phyloP scores from a whole-genome alignment of 495 filamentous ascomycete species.

The Tuber indicum region DNA sequence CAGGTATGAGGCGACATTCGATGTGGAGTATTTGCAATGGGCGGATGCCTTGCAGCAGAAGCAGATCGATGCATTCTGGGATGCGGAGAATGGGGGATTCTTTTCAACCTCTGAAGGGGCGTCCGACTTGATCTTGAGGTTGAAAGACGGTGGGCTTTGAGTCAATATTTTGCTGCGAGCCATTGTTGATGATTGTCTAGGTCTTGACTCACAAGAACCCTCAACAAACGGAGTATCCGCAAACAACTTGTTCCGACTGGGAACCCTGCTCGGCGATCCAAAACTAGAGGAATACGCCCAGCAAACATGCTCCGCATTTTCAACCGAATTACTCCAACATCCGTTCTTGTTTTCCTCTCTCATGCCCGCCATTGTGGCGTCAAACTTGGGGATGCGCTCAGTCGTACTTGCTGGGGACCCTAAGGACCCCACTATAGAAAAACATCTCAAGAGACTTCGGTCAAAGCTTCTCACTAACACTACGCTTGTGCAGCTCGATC shows the following conservation, averaged over 20 bases:
- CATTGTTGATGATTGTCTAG: constrained; percentile 13
- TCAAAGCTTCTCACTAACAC: constrained; percentile 42
- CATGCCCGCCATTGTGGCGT: constrained; percentile 65
- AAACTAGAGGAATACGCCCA: constrained; percentile 58
- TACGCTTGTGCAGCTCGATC: constrained; percentile 44
- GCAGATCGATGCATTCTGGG: constrained; percentile 65
- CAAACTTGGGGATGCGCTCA: constrained; percentile 55
- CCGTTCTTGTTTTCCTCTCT: constrained; percentile 80
- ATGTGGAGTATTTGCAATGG: constrained; percentile 71
- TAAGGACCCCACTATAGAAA: constrained; percentile 44
- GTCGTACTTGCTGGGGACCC: constrained; percentile 46
- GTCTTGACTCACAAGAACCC: constrained; percentile 84
- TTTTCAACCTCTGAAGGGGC: constrained; percentile 70
- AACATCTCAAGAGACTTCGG: constrained; percentile 39
- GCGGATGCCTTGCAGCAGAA: constrained; percentile 75
- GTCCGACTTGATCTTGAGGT: constrained; percentile 70
- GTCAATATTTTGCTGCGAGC: constrained; percentile 4
- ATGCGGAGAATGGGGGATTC: constrained; percentile 61
- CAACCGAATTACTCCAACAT: constrained; percentile 83
- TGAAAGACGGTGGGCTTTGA: constrained; percentile 60
- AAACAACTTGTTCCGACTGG: constrained; percentile 73
- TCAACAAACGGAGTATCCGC: constrained; percentile 81
- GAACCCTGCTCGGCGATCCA: constrained; percentile 61
- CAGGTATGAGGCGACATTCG: constrained; percentile 73
- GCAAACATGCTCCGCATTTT: constrained; percentile 74